Evolutionary conservation across 257 asterid species (phyloP), one percentile per base, ranked within the genome.

Genomic region (Solanum raphanifolium): DNA sequence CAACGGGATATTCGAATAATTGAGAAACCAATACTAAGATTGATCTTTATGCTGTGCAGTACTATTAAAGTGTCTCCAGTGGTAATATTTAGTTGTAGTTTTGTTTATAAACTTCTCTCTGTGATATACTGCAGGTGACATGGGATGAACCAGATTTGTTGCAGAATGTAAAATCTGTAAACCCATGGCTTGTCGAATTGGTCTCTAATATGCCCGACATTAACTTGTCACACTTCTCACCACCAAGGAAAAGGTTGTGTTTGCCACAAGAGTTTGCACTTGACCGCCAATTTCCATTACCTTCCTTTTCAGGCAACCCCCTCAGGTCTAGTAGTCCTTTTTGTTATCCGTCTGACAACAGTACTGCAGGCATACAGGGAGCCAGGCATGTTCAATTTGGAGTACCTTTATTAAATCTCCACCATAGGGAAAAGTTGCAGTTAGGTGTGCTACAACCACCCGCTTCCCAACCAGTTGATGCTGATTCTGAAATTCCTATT

Each of bases 301-400:
- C 91, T 35, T 84, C 92, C 20, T 88, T 88, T 71, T 89, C 43
- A 35, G 87, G 90, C 87, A 90, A 88, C 87, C 90, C 87, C 87
- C 90, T 90, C 48, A 65, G 90, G 60, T 68, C 89, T 62, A 87
- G 87, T 52, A 87, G 98, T 92, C 94, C 95, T 83, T 87, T 93
- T 68, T 87, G 92, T 88, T 91, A 94, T 93, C 93, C 92, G 27
- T 83, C 95, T 1, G 95, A 95, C 95, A 92, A 90, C 91, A 86
- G 91, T 38, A 71, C 99, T 95, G 98, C 96, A 94, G 98, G 98
- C 98, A 92, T 97, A 94, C 99, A 97, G 98, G 99, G 98, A 97
- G 97, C 99, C 99, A 95, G 99, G 99, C 99, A 97, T 94, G 94
- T 96, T 93, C 95, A 93, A 94, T 90, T 92, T 89, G 99, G 99